Base-by-base conservation (phyloP, 495 filamentous ascomycete genomes). In the Hypoxylon perforatum region DNA sequence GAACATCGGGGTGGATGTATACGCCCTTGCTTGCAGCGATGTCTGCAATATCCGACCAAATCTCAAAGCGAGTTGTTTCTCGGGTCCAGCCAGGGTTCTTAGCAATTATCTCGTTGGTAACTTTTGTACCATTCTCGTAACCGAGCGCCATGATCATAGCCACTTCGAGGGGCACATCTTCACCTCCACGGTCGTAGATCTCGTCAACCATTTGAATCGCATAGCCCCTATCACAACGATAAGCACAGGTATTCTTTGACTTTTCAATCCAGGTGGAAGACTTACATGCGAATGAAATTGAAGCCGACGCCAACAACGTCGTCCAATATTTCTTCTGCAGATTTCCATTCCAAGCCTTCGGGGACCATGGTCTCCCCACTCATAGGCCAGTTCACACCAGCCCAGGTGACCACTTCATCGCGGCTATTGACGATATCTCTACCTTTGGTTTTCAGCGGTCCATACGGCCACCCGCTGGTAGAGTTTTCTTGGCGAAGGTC, bases 141-240 rank as follows among this genome's bases (percentile, higher is more conserved):
- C 82, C 81, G 2, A 85, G 69, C 14, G 81, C 81, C 21, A 76
- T 76, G 15, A 76, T 70, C 21, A 86, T 67, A 7, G 82, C 74
- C 12, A 74, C 71, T 22, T 77, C 63, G 11, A 87, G 67, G 1
- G 80, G 73, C 2, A 84, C 78, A 67, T 86, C 85, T 17, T 57
- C 63, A 5, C 79, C 79, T 12, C 74, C 76, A 9, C 76, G 77
- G 35, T 83, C 82, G 52, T 81, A 77, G 36, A 86, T 82, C 53
- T 86, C 83, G 61, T 86, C 84, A 10, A 88, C 61, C 81, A 87
- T 83, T 63, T 87, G 80, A 50, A 85, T 85, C 1, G 85, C 81
- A 58, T 83, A 87, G 14, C 73, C 72, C 73, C 73, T 76, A 19
- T 33, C 7, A n/a, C 21, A 39, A 7, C 8, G 17, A 46, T 33